Evolutionary conservation across 2,329 filamentous ascomycete genomes (phyloP).

Genomic region (Colletotrichum sp.): DNA sequence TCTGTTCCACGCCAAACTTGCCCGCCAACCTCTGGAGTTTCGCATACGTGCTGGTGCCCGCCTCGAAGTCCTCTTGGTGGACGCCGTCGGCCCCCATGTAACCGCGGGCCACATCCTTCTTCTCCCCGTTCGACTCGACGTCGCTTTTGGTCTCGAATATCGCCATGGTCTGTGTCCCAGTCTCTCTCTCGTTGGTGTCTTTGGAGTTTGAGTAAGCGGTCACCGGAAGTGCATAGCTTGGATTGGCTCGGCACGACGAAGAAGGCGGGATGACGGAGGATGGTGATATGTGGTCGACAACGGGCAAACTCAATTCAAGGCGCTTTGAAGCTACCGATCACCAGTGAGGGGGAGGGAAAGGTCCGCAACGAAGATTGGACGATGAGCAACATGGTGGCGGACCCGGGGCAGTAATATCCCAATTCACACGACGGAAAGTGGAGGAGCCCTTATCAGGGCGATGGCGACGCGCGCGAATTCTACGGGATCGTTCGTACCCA

Average conservation of each 20-base stretch:
- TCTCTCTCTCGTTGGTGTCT: neutral
- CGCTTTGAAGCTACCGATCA: constrained; percentile 4
- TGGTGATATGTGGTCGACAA: neutral
- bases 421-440: constrained; percentile 18
- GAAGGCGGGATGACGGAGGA: neutral
- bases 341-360: neutral
- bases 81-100: constrained; percentile 1
- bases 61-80: constrained; percentile 5
- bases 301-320: neutral
- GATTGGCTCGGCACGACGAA: neutral
- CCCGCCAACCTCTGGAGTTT: constrained; percentile 64
- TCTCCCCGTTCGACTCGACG: constrained; percentile 11
- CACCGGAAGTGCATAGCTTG: constrained; percentile 8
- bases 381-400: neutral
- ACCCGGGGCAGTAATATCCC: constrained; percentile 6
- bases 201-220: neutral
- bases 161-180: neutral
- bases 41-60: constrained; percentile 24
- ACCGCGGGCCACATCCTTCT: constrained; percentile 8
- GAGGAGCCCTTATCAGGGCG: constrained; percentile 18
- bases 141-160: constrained; percentile 17
- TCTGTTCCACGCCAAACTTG: constrained; percentile 71
- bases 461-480: neutral
- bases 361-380: neutral
- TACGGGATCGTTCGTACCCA: neutral